Evolutionary conservation across 2,329 filamentous ascomycete species (phyloP).

Genomic region (Diplodia scrobiculata): DNA sequence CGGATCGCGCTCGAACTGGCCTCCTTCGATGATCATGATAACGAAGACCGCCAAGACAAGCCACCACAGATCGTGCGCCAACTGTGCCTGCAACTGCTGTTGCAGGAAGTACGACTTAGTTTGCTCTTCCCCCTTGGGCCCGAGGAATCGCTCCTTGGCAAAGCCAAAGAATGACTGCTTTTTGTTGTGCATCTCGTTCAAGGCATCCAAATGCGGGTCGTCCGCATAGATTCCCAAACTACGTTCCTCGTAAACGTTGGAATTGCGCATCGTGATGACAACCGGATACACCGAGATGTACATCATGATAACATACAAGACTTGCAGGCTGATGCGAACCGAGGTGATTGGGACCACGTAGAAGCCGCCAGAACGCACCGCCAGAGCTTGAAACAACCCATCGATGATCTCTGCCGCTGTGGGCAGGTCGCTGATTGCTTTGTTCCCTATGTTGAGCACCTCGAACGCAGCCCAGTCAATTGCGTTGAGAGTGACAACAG

Average conservation of each 20-base stretch:
- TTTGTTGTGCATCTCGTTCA: neutral
- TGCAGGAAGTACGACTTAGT: constrained; percentile 45
- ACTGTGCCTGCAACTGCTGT: constrained; percentile 51
- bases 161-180: constrained; percentile 30
- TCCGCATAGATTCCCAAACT: constrained; percentile 61
- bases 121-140: constrained; percentile 31
- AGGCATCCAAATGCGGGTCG: constrained; percentile 35
- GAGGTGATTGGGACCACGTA: constrained; percentile 54
- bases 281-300: constrained; percentile 65
- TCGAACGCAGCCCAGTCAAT: constrained; percentile 57
- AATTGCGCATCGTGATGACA: constrained; percentile 62
- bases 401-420: constrained; percentile 55
- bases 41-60: constrained; percentile 51
- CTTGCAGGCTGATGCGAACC: constrained; percentile 59
- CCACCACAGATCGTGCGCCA: constrained; percentile 53
- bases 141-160: constrained; percentile 27
- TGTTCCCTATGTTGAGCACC: constrained; percentile 60
- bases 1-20: constrained; percentile 43
- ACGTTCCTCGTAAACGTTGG: constrained; percentile 63
- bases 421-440: constrained; percentile 52
- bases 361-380: constrained; percentile 54
- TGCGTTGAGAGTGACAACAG: constrained; percentile 57
- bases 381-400: constrained; percentile 62
- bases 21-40: constrained; percentile 50
- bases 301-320: constrained; percentile 66